These are phyloP conservation scores for Plasmodium gonderi DNA, from an alignment of 169 alveolate species.

Conservation along the genomic window DNA sequence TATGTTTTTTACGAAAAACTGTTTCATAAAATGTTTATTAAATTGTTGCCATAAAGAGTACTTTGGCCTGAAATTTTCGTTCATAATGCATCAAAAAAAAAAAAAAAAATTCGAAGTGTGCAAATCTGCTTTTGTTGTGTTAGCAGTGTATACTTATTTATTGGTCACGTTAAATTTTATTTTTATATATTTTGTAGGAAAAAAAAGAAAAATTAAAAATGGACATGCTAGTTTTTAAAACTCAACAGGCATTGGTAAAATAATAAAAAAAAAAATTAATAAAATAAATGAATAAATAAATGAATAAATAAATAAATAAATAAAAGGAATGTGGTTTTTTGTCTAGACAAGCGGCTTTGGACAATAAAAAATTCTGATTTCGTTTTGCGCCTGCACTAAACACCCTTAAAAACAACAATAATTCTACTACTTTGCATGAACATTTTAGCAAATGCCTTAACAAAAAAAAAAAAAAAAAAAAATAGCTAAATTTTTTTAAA, in stretches of 20 bases:
- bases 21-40: background rate
- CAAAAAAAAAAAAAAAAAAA: background rate
- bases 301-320: background rate
- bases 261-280: background rate
- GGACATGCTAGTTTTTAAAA: background rate
- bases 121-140: background rate
- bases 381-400: constrained; percentile 35
- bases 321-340: background rate
- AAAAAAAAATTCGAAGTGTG: constrained; percentile 1
- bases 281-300: background rate
- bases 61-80: background rate
- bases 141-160: background rate
- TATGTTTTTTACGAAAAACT: too few species aligned
- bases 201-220: constrained; percentile 8
- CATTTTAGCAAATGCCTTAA: background rate
- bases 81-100: background rate
- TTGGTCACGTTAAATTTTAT: constrained; percentile 5
- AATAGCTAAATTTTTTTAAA: background rate
- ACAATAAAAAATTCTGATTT: constrained; percentile 39
- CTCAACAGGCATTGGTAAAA: constrained; percentile 8
- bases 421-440: constrained; percentile 35
- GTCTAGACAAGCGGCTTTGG: background rate
- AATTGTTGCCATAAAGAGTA: background rate
- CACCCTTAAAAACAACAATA: constrained; percentile 39
- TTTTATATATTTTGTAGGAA: background rate